A percentile compares a stretch with the other conserved stretches of the same genome.
These are phyloP conservation scores for Cinnamomum chago DNA, from an alignment of 164 flowering plant genomes.

Conservation along the genomic window DNA sequence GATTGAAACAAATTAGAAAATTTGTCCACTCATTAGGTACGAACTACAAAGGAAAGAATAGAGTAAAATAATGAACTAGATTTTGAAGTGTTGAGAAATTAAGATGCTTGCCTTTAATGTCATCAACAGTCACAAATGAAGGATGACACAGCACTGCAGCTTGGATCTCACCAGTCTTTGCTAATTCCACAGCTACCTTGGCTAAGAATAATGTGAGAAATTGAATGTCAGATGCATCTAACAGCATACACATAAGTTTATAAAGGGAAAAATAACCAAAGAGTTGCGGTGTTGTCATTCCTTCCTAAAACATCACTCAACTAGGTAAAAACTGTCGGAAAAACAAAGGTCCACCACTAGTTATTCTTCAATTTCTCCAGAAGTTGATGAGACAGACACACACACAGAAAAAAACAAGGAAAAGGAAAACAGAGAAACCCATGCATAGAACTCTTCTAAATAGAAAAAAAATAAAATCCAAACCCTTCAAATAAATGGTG, in stretches of 20 bases:
- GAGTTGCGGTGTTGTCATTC: background rate
- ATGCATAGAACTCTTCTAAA: too few relatives aligned
- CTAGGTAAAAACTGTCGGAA: background rate
- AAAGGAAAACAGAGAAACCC: too few relatives aligned
- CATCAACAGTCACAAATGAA: slow-evolving; percentile 56
- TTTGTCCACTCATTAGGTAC: background rate
- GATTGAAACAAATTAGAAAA: background rate
- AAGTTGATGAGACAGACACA: too few relatives aligned
- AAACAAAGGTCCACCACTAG: background rate
- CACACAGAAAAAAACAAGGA: too few relatives aligned
- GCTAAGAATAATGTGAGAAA: slow-evolving; percentile 33
- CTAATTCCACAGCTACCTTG: slow-evolving; percentile 59
- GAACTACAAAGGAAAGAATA: too few relatives aligned
- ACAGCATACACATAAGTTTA: background rate
- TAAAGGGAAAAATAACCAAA: background rate
- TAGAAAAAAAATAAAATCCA: too few relatives aligned
- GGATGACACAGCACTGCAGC: slow-evolving; percentile 73
- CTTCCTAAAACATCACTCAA: background rate
- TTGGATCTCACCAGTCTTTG: slow-evolving; percentile 41
- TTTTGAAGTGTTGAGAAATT: background rate
- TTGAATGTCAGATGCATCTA: background rate
- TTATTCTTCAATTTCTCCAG: background rate
- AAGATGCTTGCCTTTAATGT: slow-evolving; percentile 48
- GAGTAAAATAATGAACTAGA: background rate
- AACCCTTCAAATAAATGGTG: too few relatives aligned